Conservation (phyloP, 495 filamentous ascomycete species). For the Penicillium riverlandense region DNA sequence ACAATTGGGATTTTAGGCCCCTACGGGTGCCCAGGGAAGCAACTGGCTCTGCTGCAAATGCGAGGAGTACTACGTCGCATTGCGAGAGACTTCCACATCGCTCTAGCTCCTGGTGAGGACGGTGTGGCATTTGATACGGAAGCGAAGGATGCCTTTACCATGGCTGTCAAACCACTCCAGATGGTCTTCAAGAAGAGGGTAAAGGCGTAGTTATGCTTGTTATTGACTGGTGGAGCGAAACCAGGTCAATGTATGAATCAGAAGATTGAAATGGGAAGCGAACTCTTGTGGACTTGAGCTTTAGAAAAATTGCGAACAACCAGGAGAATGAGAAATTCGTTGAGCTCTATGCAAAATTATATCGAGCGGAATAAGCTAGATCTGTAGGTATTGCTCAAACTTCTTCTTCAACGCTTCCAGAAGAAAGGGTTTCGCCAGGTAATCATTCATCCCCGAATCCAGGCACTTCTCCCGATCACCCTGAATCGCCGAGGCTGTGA, state of each 20-base stretch:
- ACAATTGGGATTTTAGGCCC: background rate
- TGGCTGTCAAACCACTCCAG: conserved; percentile 1
- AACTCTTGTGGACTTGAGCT: too few species aligned
- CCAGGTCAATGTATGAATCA: too few species aligned
- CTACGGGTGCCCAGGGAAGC: conserved; percentile 3
- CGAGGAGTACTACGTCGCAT: conserved; percentile 1
- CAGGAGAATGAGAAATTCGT: too few species aligned
- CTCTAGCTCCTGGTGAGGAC: conserved; percentile 2
- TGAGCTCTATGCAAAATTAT: too few species aligned
- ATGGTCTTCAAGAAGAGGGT: conserved; percentile 2
- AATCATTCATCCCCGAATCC: conserved; percentile 90
- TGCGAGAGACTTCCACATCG: conserved; percentile 6
- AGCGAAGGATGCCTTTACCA: conserved; percentile 6
- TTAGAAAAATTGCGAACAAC: too few species aligned
- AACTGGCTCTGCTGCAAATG: conserved; percentile 2
- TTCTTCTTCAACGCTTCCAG: conserved; percentile 61
- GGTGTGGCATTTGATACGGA: background rate
- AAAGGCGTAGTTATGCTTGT: background rate
- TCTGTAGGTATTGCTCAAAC: conserved; percentile 52
- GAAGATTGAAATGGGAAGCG: too few species aligned
- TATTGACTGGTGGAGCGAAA: background rate
- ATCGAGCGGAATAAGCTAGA: too few species aligned
- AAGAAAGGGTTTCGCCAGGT: conserved; percentile 79
- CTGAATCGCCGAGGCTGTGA: conserved; percentile 85
- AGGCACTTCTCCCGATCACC: conserved; percentile 41